Conservation (phyloP, 176 grass and related monocot species). For the Carex cristatella region DNA sequence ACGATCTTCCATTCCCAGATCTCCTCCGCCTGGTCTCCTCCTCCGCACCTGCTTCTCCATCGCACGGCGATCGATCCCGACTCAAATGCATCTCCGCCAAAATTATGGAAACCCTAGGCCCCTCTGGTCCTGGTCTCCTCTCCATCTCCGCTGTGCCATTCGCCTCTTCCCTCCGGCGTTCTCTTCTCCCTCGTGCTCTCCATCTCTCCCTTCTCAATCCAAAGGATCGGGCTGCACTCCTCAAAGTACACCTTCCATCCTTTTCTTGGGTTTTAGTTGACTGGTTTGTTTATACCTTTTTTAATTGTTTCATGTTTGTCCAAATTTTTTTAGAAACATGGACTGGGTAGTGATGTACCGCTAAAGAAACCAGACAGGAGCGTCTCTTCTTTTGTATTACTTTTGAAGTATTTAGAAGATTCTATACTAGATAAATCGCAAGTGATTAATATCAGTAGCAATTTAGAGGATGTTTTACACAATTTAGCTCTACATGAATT, state of each 20-base stretch:
- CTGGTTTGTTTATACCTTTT: neutral
- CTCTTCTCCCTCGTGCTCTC: constrained; percentile 57
- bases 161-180: constrained; percentile 33
- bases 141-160: constrained; percentile 39
- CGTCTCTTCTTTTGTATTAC: constrained; percentile 57
- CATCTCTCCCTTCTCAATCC: constrained; percentile 57
- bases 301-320: constrained; percentile 7
- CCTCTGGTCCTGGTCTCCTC: constrained; percentile 50
- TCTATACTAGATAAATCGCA: neutral
- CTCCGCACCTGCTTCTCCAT: neutral
- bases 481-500: constrained; percentile 15
- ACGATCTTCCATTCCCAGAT: constrained; percentile 48
- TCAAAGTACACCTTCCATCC: constrained; percentile 39
- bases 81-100: constrained; percentile 28
- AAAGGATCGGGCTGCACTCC: constrained; percentile 34
- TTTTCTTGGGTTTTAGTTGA: neutral
- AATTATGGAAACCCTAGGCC: constrained; percentile 40
- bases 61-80: neutral
- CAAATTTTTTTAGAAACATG: constrained; percentile 52
- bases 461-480: neutral
- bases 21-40: constrained; percentile 40
- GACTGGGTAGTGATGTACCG: constrained; percentile 75
- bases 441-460: neutral
- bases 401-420: constrained; percentile 34
- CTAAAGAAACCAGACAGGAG: constrained; percentile 55